Percentiles rank a stretch among this genome's conserved stretches.
These are phyloP conservation scores for Rhizoctonia solani DNA, from an alignment of 1,284 basidiomycete species.

Conservation along the genomic window DNA sequence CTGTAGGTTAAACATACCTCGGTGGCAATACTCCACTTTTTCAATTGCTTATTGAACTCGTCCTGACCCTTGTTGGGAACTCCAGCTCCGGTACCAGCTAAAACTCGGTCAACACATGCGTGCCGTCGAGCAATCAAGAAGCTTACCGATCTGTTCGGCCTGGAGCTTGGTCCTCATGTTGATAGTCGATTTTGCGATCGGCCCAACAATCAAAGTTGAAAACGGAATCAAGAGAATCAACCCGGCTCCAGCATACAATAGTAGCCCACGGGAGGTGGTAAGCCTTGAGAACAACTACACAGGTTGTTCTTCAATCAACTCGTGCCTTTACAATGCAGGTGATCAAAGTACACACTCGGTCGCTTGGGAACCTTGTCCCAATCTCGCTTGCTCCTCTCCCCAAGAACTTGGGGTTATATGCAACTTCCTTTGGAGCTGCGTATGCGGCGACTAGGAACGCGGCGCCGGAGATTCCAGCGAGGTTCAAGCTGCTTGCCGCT, in stretches of 20 bases:
- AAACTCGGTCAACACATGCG: not conserved
- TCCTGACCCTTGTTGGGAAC: constrained; percentile 24
- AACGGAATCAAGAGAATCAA: constrained; percentile 4
- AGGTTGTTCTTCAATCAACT: not conserved
- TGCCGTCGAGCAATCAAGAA: not conserved
- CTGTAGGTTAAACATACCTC: not conserved
- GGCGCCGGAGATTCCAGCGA: constrained; percentile 15
- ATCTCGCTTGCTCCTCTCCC: constrained; percentile 18
- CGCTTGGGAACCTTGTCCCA: constrained; percentile 12
- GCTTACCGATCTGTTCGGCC: constrained; percentile 27
- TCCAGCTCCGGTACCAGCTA: constrained; percentile 28
- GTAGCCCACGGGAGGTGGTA: constrained; percentile 5
- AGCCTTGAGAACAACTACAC: not conserved
- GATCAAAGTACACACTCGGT: not conserved
- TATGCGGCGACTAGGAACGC: constrained; percentile 27
- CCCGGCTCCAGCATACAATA: constrained; percentile 16
- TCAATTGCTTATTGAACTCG: constrained; percentile 26
- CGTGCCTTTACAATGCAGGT: not conserved
- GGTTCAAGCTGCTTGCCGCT: constrained; percentile 5
- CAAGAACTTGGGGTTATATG: constrained; percentile 13
- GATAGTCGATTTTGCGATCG: constrained; percentile 1
- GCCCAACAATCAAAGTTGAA: constrained; percentile 12
- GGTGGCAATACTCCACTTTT: constrained; percentile 23
- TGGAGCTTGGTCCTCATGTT: constrained; percentile 23
- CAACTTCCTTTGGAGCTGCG: constrained; percentile 3